Conservation (phyloP, 2,329 filamentous ascomycete species). For the Fusarium robinianum region DNA sequence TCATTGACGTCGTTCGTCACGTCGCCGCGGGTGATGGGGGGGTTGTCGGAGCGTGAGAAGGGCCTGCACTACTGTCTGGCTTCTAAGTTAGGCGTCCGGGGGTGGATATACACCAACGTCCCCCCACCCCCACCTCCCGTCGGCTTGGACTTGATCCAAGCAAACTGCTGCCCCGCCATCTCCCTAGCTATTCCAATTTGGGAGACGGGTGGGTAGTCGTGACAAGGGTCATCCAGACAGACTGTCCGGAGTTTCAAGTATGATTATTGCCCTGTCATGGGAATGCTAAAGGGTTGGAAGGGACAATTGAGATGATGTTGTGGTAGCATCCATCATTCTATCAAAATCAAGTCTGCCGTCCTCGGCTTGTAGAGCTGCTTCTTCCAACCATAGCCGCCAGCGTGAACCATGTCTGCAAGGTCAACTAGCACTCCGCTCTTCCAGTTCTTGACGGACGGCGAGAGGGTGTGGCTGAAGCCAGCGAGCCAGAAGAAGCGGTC, state of each 20-base stretch:
- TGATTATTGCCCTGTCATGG: no score
- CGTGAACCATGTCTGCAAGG: conserved; percentile 1
- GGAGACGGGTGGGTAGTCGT: no score
- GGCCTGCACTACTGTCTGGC: no score
- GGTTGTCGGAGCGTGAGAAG: no score
- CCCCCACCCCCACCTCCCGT: no score
- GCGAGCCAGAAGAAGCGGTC: conserved; percentile 6
- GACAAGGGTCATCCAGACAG: no score
- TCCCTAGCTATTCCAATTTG: background rate
- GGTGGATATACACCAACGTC: no score
- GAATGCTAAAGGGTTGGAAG: no score
- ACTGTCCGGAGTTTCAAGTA: no score
- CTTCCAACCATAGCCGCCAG: background rate
- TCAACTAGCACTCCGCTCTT: conserved; percentile 7
- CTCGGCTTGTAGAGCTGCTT: background rate
- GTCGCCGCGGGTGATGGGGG: no score
- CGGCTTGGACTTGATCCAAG: background rate
- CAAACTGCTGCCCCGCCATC: background rate
- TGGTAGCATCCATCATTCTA: background rate
- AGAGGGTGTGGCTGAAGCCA: conserved; percentile 1
- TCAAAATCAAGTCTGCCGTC: background rate
- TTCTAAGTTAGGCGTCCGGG: no score
- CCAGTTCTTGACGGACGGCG: background rate
- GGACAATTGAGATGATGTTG: background rate
- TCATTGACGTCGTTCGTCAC: no score